These are phyloP conservation scores for Boletus rex-veris DNA, from an alignment of 768 basidiomycete species.

Conservation along the genomic window DNA sequence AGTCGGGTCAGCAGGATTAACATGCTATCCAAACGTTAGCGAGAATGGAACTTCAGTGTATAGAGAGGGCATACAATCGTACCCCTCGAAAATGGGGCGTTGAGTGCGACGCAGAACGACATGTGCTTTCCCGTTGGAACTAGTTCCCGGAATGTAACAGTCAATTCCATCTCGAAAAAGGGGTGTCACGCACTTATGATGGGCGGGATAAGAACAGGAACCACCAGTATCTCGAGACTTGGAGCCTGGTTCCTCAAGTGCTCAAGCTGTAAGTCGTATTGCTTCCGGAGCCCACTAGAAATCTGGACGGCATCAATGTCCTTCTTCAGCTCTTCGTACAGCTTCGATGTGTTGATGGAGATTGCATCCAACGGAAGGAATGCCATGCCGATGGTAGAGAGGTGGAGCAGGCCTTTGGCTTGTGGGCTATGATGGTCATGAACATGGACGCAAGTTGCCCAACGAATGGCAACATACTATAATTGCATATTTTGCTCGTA, in stretches of 20 bases:
- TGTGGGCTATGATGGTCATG: background rate
- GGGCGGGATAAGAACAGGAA: background rate
- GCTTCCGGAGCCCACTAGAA: background rate
- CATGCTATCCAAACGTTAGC: background rate
- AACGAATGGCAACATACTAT: background rate
- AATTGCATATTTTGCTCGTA: background rate
- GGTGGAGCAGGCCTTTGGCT: slow-evolving; percentile 1
- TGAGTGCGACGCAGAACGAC: background rate
- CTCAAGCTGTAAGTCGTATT: slow-evolving; percentile 1
- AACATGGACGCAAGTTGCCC: background rate
- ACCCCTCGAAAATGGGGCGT: slow-evolving; percentile 3
- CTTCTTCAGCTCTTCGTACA: background rate
- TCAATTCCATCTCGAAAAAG: background rate
- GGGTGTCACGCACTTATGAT: background rate
- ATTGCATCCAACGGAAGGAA: background rate
- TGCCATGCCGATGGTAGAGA: background rate
- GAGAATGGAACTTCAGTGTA: background rate
- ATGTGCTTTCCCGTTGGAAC: background rate
- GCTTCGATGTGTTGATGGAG: background rate
- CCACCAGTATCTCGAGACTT: background rate
- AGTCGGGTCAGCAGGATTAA: background rate
- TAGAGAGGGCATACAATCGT: background rate
- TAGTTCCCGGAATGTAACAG: background rate
- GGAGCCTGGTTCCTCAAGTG: slow-evolving; percentile 1
- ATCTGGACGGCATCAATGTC: background rate